These are phyloP conservation scores for Catunica adiposa DNA, from an alignment of 2,329 filamentous ascomycete genomes.

Conservation along the genomic window DNA sequence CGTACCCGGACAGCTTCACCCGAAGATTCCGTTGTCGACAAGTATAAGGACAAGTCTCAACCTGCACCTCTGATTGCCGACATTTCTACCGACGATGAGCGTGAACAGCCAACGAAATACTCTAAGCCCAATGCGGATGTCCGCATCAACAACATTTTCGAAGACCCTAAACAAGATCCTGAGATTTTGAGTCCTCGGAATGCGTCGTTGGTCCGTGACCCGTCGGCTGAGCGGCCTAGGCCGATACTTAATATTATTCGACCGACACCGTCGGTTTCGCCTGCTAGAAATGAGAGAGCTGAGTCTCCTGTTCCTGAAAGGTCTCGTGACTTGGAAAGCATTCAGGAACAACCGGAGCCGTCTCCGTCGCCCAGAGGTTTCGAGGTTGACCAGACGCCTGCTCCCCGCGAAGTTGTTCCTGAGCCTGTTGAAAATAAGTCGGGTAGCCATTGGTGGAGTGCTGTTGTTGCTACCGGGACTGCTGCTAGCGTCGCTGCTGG, in stretches of 20 bases:
- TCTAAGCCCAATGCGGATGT: constrained; percentile 48
- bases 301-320: not conserved
- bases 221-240: constrained; percentile 37
- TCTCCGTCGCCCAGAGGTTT: not conserved
- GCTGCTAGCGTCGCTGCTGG: not conserved
- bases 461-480: not conserved
- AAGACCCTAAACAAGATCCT: constrained; percentile 31
- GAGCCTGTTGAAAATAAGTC: not conserved
- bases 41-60: constrained; percentile 25
- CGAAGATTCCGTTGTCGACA: constrained; percentile 36
- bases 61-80: not conserved
- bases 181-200: constrained; percentile 17
- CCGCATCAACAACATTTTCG: constrained; percentile 40
- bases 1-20: constrained; percentile 30
- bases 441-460: not conserved
- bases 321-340: not conserved
- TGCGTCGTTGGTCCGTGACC: constrained; percentile 26
- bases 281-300: constrained; percentile 19
- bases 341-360: constrained; percentile 4
- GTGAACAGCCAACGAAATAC: constrained; percentile 22
- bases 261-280: constrained; percentile 41
- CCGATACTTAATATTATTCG: constrained; percentile 44
- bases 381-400: not conserved
- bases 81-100: not conserved
- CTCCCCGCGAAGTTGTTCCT: not conserved